Evolutionary conservation across 2,329 filamentous ascomycete species (phyloP).

Genomic region (Kalaharituber pfeilii): DNA sequence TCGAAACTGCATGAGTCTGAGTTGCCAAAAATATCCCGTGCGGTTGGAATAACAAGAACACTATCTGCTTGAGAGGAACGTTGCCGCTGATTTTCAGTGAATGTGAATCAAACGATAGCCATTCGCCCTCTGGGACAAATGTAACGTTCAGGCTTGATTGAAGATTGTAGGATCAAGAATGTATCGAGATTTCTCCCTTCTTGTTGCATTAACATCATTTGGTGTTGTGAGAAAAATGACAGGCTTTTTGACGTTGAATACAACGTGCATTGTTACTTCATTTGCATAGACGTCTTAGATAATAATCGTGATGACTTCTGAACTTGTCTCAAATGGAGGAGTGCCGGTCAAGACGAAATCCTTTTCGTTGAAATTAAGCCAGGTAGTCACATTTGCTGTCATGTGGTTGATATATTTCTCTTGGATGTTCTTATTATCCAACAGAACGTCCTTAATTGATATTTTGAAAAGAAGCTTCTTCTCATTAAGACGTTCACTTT

Average conservation of each 20-base stretch:
- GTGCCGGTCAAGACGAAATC: slow-evolving; percentile 48
- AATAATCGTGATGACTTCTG: slow-evolving; percentile 44
- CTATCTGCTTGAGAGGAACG: too few species aligned
- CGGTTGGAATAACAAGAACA: too few species aligned
- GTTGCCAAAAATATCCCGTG: too few species aligned
- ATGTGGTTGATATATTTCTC: slow-evolving; percentile 36
- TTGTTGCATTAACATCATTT: slow-evolving; percentile 28
- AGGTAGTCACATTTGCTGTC: slow-evolving; percentile 42
- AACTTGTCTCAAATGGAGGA: slow-evolving; percentile 40
- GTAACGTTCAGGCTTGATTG: slow-evolving; percentile 28
- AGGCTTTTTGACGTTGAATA: slow-evolving; percentile 24
- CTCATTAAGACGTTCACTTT: slow-evolving; percentile 41
- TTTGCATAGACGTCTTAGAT: slow-evolving; percentile 44
- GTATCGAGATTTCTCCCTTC: slow-evolving; percentile 31
- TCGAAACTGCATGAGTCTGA: too few species aligned
- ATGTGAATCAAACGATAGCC: slow-evolving; percentile 28
- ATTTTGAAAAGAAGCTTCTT: slow-evolving; percentile 36
- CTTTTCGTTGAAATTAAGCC: slow-evolving; percentile 48
- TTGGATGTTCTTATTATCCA: slow-evolving; percentile 38
- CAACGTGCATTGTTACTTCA: slow-evolving; percentile 39
- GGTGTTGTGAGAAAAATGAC: slow-evolving; percentile 30
- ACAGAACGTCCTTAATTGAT: slow-evolving; percentile 35
- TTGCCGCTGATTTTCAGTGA: background rate
- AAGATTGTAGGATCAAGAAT: slow-evolving; percentile 31
- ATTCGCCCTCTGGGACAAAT: slow-evolving; percentile 28